These are phyloP conservation scores for Cardamine occulta DNA, from an alignment of 345 rosid genomes.

Conservation along the genomic window DNA sequence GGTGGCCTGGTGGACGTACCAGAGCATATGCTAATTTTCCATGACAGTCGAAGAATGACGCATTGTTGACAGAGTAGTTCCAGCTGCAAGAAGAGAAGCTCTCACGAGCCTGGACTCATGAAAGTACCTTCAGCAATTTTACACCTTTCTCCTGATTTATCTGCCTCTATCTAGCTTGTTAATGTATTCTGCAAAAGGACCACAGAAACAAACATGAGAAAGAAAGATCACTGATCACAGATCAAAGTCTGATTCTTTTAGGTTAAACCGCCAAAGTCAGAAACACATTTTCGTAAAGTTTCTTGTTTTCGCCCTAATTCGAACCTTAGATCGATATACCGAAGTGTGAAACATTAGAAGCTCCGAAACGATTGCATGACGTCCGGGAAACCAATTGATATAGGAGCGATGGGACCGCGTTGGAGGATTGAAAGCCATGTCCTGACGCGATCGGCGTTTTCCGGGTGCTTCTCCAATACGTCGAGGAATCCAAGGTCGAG, in stretches of 20 bases:
- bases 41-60: constrained; percentile 64
- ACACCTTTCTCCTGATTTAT: constrained; percentile 57
- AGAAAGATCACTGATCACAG: neutral
- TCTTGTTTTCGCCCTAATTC: neutral
- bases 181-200: constrained; percentile 57
- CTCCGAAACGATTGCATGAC: constrained; percentile 57
- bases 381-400: constrained; percentile 71
- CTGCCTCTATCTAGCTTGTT: constrained; percentile 60
- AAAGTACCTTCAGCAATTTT: constrained; percentile 69
- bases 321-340: constrained; percentile 43
- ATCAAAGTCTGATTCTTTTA: neutral
- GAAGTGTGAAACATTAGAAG: constrained; percentile 73
- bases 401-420: constrained; percentile 70
- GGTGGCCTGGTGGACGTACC: constrained; percentile 97
- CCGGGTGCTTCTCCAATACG: constrained; percentile 80
- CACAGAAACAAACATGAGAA: neutral
- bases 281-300: neutral
- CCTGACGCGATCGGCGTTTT: constrained; percentile 71
- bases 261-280: neutral
- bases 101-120: constrained; percentile 79
- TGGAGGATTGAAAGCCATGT: constrained; percentile 87
- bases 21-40: constrained; percentile 70
- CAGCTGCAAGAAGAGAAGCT: constrained; percentile 84
- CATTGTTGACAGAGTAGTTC: constrained; percentile 81
- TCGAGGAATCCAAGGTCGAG: constrained; percentile 71